phyloP scores from a whole-genome alignment of 1,284 basidiomycete genomes.

The Pascua guehoae region DNA sequence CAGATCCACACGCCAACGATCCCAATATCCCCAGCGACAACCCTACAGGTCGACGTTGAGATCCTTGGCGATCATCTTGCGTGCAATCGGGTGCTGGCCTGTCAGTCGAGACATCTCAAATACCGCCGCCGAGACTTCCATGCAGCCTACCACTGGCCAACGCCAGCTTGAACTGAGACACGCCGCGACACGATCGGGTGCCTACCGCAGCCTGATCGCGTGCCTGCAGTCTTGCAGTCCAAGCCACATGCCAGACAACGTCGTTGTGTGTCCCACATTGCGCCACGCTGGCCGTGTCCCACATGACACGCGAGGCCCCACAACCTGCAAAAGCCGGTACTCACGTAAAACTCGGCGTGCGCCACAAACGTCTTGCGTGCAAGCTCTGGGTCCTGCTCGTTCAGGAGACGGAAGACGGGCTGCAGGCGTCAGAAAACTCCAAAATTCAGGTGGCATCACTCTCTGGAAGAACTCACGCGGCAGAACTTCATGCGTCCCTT shows the following conservation, averaged over 20 bases:
- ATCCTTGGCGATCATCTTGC: constrained; percentile 49
- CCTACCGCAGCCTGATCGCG: too few species aligned
- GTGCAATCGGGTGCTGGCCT: constrained; percentile 46
- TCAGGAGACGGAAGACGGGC: constrained; percentile 51
- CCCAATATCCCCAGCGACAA: not conserved
- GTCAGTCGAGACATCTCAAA: not conserved
- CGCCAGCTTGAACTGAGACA: not conserved
- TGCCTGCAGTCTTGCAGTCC: not conserved
- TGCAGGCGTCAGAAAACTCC: constrained; percentile 2
- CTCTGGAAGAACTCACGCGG: constrained; percentile 17
- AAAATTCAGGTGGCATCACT: not conserved
- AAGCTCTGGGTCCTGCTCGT: constrained; percentile 50
- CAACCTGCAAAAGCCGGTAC: constrained; percentile 6
- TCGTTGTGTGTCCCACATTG: not conserved
- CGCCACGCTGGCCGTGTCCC: too few species aligned
- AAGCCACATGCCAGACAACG: not conserved
- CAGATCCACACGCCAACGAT: not conserved
- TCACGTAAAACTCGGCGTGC: constrained; percentile 52
- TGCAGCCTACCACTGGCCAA: not conserved
- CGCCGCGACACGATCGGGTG: not conserved
- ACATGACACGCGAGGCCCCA: not conserved
- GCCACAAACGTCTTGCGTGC: constrained; percentile 52
- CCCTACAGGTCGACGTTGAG: constrained; percentile 29
- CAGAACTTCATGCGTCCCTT: constrained; percentile 55
- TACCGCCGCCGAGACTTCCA: not conserved